Conservation (phyloP, 805 yeast species). For the Yarrowia sp. region DNA sequence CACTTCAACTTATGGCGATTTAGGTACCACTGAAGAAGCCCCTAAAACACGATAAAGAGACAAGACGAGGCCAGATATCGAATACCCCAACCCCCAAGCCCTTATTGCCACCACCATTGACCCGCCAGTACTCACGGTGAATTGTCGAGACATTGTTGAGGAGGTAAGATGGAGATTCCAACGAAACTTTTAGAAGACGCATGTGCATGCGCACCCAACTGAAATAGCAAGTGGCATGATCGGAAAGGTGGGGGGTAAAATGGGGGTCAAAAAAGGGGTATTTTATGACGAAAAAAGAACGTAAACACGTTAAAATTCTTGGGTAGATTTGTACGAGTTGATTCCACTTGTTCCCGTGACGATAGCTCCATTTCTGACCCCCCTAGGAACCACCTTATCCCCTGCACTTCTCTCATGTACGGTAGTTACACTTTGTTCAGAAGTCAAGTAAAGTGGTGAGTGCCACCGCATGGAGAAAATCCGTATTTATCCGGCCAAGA, state of each 20-base stretch:
- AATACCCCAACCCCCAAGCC: background rate
- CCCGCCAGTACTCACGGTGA: slow-evolving; percentile 21
- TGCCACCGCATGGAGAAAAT: slow-evolving; percentile 1
- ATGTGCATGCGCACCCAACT: slow-evolving; percentile 4
- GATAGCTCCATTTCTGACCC: background rate
- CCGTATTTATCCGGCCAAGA: slow-evolving; percentile 9
- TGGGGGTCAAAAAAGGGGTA: background rate
- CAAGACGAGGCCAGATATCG: background rate
- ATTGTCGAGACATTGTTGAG: slow-evolving; percentile 35
- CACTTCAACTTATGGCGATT: no score
- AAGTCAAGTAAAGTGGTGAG: background rate
- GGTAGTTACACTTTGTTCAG: slow-evolving; percentile 6
- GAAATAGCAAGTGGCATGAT: slow-evolving; percentile 18
- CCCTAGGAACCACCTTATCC: background rate
- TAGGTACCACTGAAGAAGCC: no score
- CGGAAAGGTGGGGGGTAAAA: background rate
- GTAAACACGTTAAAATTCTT: no score
- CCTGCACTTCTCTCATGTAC: slow-evolving; percentile 14
- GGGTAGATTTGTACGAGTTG: no score
- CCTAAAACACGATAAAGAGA: no score
- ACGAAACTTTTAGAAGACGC: slow-evolving; percentile 20
- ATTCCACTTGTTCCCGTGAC: no score
- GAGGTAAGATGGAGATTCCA: background rate
- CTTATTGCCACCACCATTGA: background rate
- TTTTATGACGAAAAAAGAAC: no score